Percentiles rank a stretch among this genome's conserved stretches.
Conservation (phyloP, 1,284 basidiomycete species). For the Trametes pubescens region DNA sequence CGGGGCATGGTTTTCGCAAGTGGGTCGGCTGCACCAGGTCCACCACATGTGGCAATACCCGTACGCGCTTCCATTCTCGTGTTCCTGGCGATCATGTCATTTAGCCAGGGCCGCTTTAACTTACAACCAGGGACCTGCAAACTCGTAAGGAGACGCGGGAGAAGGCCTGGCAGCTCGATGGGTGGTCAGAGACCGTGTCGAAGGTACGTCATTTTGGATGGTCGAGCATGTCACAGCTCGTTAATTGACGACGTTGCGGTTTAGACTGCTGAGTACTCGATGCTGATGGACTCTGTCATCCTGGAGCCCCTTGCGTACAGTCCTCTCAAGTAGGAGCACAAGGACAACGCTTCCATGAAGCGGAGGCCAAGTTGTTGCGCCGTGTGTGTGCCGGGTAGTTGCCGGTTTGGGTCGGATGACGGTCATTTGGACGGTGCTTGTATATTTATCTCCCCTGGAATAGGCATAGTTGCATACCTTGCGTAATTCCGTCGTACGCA, state of each 20-base stretch:
- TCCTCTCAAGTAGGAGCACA: constrained; percentile 68
- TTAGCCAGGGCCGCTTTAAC: constrained; percentile 15
- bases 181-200: constrained; percentile 93
- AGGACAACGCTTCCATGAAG: neutral
- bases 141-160: constrained; percentile 84
- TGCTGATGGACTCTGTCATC: constrained; percentile 82
- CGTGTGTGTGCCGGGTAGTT: constrained; percentile 5
- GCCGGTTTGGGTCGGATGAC: neutral
- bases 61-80: constrained; percentile 53
- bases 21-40: constrained; percentile 89
- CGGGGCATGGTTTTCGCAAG: constrained; percentile 94
- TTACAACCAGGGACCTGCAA: constrained; percentile 69
- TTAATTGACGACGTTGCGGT: constrained; percentile 9
- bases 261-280: constrained; percentile 82
- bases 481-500: constrained; percentile 13
- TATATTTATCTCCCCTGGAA: constrained; percentile 25
- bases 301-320: constrained; percentile 80
- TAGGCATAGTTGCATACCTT: constrained; percentile 22
- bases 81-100: constrained; percentile 28
- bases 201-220: constrained; percentile 60
- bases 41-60: constrained; percentile 96
- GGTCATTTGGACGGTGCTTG: constrained; percentile 28
- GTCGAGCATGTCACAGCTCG: neutral
- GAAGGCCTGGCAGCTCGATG: constrained; percentile 91
- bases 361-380: constrained; percentile 2